Evolutionary conservation across 768 basidiomycete species (phyloP).

Genomic region (Lactarius pseudohatsudake): DNA sequence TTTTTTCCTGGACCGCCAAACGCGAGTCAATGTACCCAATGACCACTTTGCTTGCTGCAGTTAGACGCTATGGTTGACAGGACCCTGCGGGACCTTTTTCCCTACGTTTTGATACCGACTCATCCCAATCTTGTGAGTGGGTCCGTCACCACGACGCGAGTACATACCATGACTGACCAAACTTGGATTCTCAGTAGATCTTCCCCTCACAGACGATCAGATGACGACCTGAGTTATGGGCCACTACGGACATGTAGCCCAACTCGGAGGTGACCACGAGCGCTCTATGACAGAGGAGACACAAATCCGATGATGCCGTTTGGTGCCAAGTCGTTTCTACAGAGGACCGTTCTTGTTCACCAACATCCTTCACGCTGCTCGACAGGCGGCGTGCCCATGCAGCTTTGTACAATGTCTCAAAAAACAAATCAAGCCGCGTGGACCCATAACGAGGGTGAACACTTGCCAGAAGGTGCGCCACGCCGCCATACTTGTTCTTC

Average conservation of each 20-base stretch:
- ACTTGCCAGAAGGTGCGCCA: background rate
- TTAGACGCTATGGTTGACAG: background rate
- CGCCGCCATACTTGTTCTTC: background rate
- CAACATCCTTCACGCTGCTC: background rate
- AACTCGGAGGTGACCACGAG: background rate
- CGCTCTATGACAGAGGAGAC: background rate
- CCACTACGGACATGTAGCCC: background rate
- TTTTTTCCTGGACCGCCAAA: background rate
- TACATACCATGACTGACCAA: background rate
- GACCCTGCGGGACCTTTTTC: background rate
- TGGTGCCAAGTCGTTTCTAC: background rate
- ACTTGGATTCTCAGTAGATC: background rate
- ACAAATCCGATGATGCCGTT: background rate
- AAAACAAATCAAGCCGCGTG: background rate
- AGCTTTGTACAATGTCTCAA: background rate
- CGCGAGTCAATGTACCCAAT: background rate
- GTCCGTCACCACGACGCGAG: background rate
- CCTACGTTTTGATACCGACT: background rate
- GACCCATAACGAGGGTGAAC: background rate
- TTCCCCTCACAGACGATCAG: background rate
- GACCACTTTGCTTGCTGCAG: background rate
- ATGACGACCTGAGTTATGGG: background rate
- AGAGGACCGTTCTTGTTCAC: background rate
- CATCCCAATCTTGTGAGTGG: background rate
- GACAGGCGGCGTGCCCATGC: too few species aligned